Percentiles rank a stretch among this genome's conserved stretches.
Evolutionary conservation across 805 yeast genomes (phyloP).

Genomic region (Zygotorulaspora chibaensis): DNA sequence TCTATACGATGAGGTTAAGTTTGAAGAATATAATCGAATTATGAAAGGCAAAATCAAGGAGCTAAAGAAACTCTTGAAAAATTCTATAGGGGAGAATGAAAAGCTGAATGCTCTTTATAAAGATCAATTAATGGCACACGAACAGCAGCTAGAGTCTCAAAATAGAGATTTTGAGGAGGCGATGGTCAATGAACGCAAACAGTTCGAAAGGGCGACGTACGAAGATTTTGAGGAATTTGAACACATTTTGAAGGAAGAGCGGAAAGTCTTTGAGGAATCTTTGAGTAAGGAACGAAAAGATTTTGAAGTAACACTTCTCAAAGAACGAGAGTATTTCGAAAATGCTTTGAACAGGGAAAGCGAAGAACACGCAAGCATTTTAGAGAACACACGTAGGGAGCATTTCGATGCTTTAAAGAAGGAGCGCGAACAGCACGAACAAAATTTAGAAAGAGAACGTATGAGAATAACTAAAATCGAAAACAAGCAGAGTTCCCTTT

Average conservation of each 20-base stretch:
- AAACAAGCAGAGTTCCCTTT: not conserved
- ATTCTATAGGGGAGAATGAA: not conserved
- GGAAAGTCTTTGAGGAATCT: not conserved
- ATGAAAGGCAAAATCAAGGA: not conserved
- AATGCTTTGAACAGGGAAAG: not conserved
- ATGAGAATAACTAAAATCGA: not conserved
- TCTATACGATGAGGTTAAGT: not conserved
- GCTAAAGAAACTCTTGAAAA: not conserved
- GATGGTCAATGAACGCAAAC: not conserved
- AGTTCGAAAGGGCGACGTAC: not conserved
- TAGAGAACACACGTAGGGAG: not conserved
- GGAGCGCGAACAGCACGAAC: not conserved
- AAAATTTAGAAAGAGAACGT: not conserved
- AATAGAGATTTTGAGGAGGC: not conserved
- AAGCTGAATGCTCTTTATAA: not conserved
- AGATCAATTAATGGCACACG: not conserved
- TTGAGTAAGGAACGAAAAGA: not conserved
- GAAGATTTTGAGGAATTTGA: slow-evolving; percentile 1
- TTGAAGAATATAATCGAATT: not conserved
- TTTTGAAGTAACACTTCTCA: not conserved
- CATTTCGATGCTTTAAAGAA: not conserved
- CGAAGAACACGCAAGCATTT: not conserved
- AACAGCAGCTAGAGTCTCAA: not conserved
- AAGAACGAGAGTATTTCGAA: not conserved
- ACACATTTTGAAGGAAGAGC: not conserved